A percentile compares a stretch with the other conserved stretches of the same genome.
Conservation (phyloP, 805 yeast genomes). For the Kodamaea sagamina region DNA sequence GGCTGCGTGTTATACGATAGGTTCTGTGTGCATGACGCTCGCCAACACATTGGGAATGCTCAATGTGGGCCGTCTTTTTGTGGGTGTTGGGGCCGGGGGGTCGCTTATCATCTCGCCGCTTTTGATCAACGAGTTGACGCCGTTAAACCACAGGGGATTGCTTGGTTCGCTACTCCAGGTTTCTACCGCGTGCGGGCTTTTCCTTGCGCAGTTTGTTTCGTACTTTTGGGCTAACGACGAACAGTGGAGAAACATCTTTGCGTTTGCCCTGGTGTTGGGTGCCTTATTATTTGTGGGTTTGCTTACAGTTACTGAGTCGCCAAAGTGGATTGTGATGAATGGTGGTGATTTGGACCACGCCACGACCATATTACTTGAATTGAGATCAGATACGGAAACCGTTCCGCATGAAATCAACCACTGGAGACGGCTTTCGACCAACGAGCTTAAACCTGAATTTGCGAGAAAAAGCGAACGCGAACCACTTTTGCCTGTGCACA, state of each 20-base stretch:
- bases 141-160: conserved; percentile 42
- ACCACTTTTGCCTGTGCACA: conserved; percentile 10
- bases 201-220: conserved; percentile 35
- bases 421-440: conserved; percentile 33
- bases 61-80: conserved; percentile 34
- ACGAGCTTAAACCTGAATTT: conserved; percentile 11
- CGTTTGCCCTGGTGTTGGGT: conserved; percentile 27
- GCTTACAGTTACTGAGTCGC: conserved; percentile 42
- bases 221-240: conserved; percentile 35
- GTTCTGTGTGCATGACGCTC: conserved; percentile 30
- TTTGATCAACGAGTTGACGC: conserved; percentile 41
- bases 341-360: conserved; percentile 33
- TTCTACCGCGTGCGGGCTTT: conserved; percentile 41
- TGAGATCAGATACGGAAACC: conserved; percentile 34
- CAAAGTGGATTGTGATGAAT: conserved; percentile 43
- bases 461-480: neutral
- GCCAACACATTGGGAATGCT: conserved; percentile 23
- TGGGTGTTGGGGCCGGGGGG: conserved; percentile 43
- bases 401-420: conserved; percentile 37
- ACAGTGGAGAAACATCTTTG: conserved; percentile 41
- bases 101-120: conserved; percentile 44
- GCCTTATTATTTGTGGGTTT: conserved; percentile 30
- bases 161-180: conserved; percentile 42
- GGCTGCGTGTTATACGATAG: conserved; percentile 20
- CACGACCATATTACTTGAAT: conserved; percentile 25